phyloP scores from a whole-genome alignment of 331 rosid species.

The Quercus lobata region DNA sequence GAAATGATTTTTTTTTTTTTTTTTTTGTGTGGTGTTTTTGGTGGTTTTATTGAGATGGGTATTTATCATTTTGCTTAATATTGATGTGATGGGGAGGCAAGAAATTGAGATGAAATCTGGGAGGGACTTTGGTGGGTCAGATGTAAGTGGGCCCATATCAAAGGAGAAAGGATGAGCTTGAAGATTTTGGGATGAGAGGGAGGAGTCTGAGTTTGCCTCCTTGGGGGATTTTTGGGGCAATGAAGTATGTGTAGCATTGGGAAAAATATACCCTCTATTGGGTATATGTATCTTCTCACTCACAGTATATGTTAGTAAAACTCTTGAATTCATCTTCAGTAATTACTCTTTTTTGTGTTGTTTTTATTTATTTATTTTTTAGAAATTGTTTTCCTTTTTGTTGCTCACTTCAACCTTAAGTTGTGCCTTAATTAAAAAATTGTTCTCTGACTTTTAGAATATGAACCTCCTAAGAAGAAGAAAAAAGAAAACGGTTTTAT shows the following conservation, averaged over 20 bases:
- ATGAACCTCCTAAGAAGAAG: neutral
- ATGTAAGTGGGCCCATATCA: constrained; percentile 39
- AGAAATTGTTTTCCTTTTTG: neutral
- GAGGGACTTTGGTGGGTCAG: constrained; percentile 29
- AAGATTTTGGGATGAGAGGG: constrained; percentile 38
- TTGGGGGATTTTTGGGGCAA: constrained; percentile 40
- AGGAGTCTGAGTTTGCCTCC: constrained; percentile 47
- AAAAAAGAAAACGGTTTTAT: too few species aligned
- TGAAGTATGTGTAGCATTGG: constrained; percentile 32
- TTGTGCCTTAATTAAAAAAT: neutral
- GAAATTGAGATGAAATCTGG: constrained; percentile 28
- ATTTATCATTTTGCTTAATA: constrained; percentile 1
- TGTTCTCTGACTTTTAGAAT: neutral
- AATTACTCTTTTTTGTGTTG: neutral
- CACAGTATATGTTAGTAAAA: constrained; percentile 5
- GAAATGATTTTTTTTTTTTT: neutral
- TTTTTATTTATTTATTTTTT: neutral
- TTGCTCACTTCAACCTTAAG: neutral
- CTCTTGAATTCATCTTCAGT: constrained; percentile 14
- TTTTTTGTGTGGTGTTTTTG: neutral
- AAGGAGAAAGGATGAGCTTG: constrained; percentile 50
- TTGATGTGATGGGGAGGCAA: constrained; percentile 27
- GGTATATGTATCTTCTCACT: too few species aligned
- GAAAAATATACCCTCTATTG: neutral
- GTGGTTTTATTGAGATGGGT: neutral